Evolutionary conservation across 257 asterid species (phyloP).

Genomic region (Agastache rugosa): DNA sequence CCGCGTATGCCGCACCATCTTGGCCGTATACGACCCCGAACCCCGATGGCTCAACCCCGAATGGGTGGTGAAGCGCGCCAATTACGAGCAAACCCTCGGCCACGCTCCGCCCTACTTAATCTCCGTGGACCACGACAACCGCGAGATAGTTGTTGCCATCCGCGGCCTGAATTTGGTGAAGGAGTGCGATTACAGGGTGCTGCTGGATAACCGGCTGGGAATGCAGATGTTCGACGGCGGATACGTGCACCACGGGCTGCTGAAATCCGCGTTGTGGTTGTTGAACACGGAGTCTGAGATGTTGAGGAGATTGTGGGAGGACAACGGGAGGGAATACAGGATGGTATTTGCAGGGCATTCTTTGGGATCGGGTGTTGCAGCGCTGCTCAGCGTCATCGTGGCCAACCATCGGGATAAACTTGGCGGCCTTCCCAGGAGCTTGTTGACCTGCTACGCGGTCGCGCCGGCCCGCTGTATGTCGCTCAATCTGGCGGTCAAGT

Average conservation of each 20-base stretch:
- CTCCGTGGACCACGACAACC: slow-evolving; percentile 72
- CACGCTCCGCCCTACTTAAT: slow-evolving; percentile 87
- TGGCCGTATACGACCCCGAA: slow-evolving; percentile 87
- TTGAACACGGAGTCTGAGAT: slow-evolving; percentile 72
- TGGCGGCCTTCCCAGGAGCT: slow-evolving; percentile 78
- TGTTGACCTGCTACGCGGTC: slow-evolving; percentile 76
- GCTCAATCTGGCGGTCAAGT: slow-evolving; percentile 90
- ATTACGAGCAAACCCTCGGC: slow-evolving; percentile 78
- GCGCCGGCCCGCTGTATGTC: slow-evolving; percentile 98
- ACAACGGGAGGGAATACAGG: slow-evolving; percentile 73
- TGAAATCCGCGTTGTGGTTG: slow-evolving; percentile 89
- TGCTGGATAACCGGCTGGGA: slow-evolving; percentile 79
- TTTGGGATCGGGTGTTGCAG: slow-evolving; percentile 91
- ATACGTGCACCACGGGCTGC: slow-evolving; percentile 83
- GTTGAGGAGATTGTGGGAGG: slow-evolving; percentile 71
- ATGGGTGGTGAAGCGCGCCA: slow-evolving; percentile 74
- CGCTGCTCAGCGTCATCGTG: slow-evolving; percentile 69
- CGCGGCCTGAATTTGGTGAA: slow-evolving; percentile 77
- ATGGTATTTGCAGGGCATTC: slow-evolving; percentile 92
- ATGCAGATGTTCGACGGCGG: slow-evolving; percentile 98
- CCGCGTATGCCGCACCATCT: slow-evolving; percentile 75
- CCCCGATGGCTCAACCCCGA: slow-evolving; percentile 70
- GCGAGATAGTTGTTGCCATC: slow-evolving; percentile 81
- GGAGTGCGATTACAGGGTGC: slow-evolving; percentile 78
- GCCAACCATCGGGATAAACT: slow-evolving; percentile 74